Conservation (phyloP, 2,329 filamentous ascomycete genomes). For the Aspergillus sergii region DNA sequence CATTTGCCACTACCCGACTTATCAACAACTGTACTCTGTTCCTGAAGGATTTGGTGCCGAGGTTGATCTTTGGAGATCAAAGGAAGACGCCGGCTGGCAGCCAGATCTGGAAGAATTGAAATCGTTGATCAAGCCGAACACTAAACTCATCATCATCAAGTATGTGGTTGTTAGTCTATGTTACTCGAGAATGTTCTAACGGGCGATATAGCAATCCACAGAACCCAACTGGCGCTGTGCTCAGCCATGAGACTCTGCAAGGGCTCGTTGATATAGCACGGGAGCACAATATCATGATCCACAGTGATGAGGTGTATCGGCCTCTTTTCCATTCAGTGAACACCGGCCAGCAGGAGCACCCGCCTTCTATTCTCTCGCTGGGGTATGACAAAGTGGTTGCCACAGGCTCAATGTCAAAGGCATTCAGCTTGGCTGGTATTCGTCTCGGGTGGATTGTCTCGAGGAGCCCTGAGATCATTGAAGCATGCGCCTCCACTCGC, state of each 20-base stretch:
- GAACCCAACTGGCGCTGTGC: slow-evolving; percentile 75
- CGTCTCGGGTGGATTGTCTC: slow-evolving; percentile 77
- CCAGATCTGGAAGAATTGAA: slow-evolving; percentile 69
- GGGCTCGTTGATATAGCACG: slow-evolving; percentile 65
- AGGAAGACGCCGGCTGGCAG: slow-evolving; percentile 65
- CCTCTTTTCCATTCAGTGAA: slow-evolving; percentile 71
- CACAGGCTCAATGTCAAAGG: slow-evolving; percentile 80
- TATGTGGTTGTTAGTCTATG: slow-evolving; percentile 16
- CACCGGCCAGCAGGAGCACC: slow-evolving; percentile 49
- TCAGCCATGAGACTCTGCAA: slow-evolving; percentile 61
- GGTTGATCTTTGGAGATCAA: slow-evolving; percentile 75
- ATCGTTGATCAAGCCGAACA: slow-evolving; percentile 56
- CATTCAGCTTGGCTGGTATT: slow-evolving; percentile 76
- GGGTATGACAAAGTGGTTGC: slow-evolving; percentile 68
- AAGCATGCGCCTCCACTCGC: slow-evolving; percentile 62
- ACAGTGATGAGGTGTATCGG: slow-evolving; percentile 80
- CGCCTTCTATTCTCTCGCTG: slow-evolving; percentile 68
- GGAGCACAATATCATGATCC: slow-evolving; percentile 63
- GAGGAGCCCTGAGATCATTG: slow-evolving; percentile 60
- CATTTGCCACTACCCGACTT: slow-evolving; percentile 83
- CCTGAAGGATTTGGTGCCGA: slow-evolving; percentile 74
- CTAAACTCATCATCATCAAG: slow-evolving; percentile 65
- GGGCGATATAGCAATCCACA: slow-evolving; percentile 63
- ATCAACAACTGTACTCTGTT: slow-evolving; percentile 79
- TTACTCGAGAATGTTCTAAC: background rate